Conservation (phyloP, 495 filamentous ascomycete species). For the Aspergillus asperescens region DNA sequence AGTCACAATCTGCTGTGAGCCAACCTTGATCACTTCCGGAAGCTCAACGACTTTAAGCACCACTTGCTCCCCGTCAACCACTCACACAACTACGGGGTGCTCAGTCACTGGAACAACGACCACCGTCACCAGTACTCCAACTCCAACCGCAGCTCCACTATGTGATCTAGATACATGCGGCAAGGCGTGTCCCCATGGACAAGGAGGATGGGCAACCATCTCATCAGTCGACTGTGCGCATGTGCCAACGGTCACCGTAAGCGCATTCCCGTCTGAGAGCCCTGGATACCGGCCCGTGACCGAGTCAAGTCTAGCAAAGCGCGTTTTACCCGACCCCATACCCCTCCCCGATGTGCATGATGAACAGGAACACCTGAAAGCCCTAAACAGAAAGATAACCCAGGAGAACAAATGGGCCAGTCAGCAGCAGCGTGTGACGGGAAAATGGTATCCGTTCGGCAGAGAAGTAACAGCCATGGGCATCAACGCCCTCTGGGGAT, state of each 20-base stretch:
- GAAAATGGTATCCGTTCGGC: not conserved
- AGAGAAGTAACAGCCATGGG: not conserved
- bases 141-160: not conserved
- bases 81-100: constrained; percentile 5
- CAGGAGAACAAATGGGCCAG: not conserved
- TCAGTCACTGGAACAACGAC: constrained; percentile 5
- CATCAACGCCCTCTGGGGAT: not conserved
- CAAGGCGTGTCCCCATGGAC: not conserved
- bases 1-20: constrained; percentile 1
- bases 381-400: not conserved
- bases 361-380: too few relatives aligned
- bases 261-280: not conserved
- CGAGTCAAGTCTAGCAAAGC: too few relatives aligned
- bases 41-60: not conserved
- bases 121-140: constrained; percentile 2
- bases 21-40: not conserved
- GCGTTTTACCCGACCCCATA: too few relatives aligned
- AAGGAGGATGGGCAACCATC: not conserved
- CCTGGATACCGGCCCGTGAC: too few relatives aligned
- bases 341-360: too few relatives aligned
- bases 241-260: not conserved
- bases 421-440: too few relatives aligned
- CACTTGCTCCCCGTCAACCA: not conserved
- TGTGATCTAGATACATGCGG: not conserved
- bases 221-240: not conserved